Evolutionary conservation across 768 basidiomycete species (phyloP), one percentile per base, ranked within the genome.

Genomic region (Daedaleopsis sinensis): DNA sequence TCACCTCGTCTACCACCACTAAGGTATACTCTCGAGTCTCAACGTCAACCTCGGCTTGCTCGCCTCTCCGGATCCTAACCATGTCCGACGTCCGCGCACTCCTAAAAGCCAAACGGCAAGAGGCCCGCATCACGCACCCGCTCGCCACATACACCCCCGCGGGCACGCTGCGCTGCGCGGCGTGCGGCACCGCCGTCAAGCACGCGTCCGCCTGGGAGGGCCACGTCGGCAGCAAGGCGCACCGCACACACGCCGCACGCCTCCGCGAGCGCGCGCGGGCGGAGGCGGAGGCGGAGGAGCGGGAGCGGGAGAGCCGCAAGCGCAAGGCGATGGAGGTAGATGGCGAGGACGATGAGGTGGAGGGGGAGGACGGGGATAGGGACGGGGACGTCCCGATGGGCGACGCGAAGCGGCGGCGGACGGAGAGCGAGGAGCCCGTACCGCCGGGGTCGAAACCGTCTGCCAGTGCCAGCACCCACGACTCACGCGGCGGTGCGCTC

Each of bases 131-230:
- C 57, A 77, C 79, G 32, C 93, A 94, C 68, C 89, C 90, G 1
- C 78, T 87, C 46, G 92, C 92, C 7, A 74, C 86, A 4, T 94
- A 94, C 70, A 84, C 75, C 24, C 66, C 83, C 5, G 75, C 76
- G 27, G 90, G 91, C 49, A 87, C 90, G 68, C 78, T 94, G 32
- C 83, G 85, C 59, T 94, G 92, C 67, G 68, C 78, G 5, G 82
- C 85, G 24, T 94, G 92, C 68, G 79, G 79, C 1, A 81, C 77
- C 12, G 59, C 74, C 19, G 80, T 94, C 58, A 94, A 93, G 68
- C 85, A 92, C 68, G 82, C 90, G 3, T 84, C 89, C 24, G 89
- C 89, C n/a, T 94, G 92, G 92, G 86, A 92, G 61, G 91, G 92
- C 21, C 92, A 94, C 74, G 72, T 94, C 19, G 91, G 88, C 13